These are phyloP conservation scores for Ophiostoma novo-ulmi DNA, from an alignment of 2,329 filamentous ascomycete genomes.

Conservation along the genomic window DNA sequence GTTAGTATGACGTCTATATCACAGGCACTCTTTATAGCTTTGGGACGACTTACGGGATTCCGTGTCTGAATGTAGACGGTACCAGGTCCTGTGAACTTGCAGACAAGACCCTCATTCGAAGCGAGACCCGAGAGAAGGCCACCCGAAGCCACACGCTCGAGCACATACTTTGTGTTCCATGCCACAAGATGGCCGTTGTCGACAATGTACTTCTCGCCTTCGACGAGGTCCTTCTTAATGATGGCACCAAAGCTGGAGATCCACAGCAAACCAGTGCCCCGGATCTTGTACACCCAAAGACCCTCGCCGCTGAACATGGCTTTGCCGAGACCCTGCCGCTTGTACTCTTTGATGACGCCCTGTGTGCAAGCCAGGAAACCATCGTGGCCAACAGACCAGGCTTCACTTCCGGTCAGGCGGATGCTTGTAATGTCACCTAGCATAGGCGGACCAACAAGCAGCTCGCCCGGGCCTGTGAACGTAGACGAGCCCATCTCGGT, in stretches of 20 bases:
- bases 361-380: constrained; percentile 81
- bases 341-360: constrained; percentile 81
- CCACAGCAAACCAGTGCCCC: constrained; percentile 77
- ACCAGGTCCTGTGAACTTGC: constrained; percentile 88
- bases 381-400: constrained; percentile 83
- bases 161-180: constrained; percentile 92
- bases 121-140: constrained; percentile 85
- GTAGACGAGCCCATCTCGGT: constrained; percentile 73
- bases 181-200: constrained; percentile 92
- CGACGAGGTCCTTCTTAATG: constrained; percentile 73
- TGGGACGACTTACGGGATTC: constrained; percentile 57
- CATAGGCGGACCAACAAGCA: constrained; percentile 73
- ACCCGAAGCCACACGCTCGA: constrained; percentile 84
- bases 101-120: constrained; percentile 82
- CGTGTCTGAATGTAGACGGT: constrained; percentile 90
- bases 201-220: constrained; percentile 82
- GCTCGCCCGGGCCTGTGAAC: constrained; percentile 84
- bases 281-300: constrained; percentile 82
- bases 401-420: constrained; percentile 63
- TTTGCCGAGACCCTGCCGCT: constrained; percentile 79
- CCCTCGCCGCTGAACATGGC: constrained; percentile 94
- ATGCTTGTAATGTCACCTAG: constrained; percentile 84
- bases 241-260: constrained; percentile 92
- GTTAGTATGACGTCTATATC: background rate
- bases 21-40: background rate